Percentiles rank a stretch among this genome's conserved stretches.
Evolutionary conservation across 768 basidiomycete species (phyloP).

Genomic region (Trametes villosa): DNA sequence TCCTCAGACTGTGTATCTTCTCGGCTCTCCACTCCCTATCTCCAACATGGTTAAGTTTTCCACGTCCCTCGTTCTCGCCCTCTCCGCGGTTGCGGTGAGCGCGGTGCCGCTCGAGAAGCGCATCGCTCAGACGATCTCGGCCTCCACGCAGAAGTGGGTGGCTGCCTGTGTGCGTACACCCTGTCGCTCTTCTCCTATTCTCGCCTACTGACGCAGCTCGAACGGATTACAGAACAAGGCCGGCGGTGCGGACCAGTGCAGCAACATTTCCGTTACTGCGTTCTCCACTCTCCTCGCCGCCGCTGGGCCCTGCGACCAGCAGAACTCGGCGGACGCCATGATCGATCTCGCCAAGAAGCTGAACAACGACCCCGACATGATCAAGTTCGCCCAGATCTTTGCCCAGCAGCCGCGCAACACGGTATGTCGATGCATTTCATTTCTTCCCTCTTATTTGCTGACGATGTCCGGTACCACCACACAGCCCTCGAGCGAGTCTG

Average conservation of each 20-base stretch:
- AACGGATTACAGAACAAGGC: conserved; percentile 29
- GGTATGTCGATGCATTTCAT: conserved; percentile 35
- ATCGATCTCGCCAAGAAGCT: conserved; percentile 52
- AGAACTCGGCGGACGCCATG: conserved; percentile 54
- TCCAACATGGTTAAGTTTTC: conserved; percentile 37
- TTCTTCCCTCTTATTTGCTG: not conserved
- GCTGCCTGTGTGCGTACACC: conserved; percentile 51
- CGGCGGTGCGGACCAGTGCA: conserved; percentile 59
- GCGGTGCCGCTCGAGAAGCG: conserved; percentile 44
- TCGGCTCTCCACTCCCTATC: not conserved
- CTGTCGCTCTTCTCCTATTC: too few species aligned
- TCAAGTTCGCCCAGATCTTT: conserved; percentile 55
- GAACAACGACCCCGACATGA: conserved; percentile 50
- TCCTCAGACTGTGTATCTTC: not conserved
- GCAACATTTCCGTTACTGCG: conserved; percentile 55
- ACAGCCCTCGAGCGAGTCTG: conserved; percentile 32
- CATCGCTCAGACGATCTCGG: conserved; percentile 52
- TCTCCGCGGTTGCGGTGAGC: conserved; percentile 34
- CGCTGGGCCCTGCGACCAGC: conserved; percentile 44
- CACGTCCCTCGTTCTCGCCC: conserved; percentile 36
- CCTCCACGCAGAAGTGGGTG: conserved; percentile 53
- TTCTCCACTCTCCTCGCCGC: conserved; percentile 62
- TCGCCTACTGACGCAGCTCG: not conserved
- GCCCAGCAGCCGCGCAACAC: conserved; percentile 61
- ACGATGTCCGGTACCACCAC: too few species aligned